Base-by-base conservation (phyloP, 371 early-diverging fungal genomes). In the Apophysomyces ossiformis region DNA sequence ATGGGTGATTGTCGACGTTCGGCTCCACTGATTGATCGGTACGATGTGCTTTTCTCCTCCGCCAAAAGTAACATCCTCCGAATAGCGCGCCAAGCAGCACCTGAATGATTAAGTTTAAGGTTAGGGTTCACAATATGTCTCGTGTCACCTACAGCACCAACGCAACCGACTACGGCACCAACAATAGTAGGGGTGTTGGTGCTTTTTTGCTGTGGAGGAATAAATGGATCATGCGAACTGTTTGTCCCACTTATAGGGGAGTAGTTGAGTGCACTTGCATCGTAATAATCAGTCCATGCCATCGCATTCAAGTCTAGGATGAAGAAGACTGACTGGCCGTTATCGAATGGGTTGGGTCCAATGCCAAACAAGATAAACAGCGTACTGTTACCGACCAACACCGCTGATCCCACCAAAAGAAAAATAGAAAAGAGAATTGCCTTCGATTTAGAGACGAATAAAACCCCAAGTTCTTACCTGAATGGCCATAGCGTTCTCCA, bases 401-500 rank as follows among this genome's bases (percentile, higher is more conserved):
- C 54, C 9, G 54, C 54, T 50, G 11, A 7, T 47, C 9, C 0
- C 54, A 9, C 54, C 54, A 18, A 18, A 50, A 21, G 9, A 11
- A 18, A 2, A 50, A 50, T 0, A 21, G 16, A 18, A 21, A 26
- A 50, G 41, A 8, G 13, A 11, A 1, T 41, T 8, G 13, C 13
- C 6, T 11, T 5, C 11, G 9, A 18, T 50, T 1, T 50, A 21
- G 54, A 16, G 54, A 32, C 2, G 6, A 7, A 21, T 50, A 50
- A 18, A 9, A 32, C 5, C 32, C 3, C 32, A 26, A 26, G 32
- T 26, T 26, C 32, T 50, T 50, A 21, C 54, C 54, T 50, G 54
- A 50, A 50, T 50, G 54, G 54, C 54, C 54, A 50, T 50, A 50
- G 5, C 54, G 54, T 18, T 21, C 21, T 5, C 54, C 54, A 18